phyloP scores from a whole-genome alignment of 805 yeast species.

The Saturnispora sekii region DNA sequence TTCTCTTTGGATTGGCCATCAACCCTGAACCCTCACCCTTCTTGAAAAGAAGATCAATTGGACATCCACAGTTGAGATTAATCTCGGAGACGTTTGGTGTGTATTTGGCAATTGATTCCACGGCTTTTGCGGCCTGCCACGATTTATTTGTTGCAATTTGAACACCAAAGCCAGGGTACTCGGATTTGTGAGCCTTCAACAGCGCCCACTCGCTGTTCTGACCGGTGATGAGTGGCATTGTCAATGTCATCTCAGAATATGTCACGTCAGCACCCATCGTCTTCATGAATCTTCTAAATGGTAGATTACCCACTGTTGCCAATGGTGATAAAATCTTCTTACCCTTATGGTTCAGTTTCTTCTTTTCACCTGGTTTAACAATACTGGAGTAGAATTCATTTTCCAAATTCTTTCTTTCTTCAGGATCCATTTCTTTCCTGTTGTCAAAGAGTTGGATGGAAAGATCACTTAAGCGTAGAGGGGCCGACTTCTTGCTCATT shows the following conservation, averaged over 20 bases:
- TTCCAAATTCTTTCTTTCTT: slow-evolving; percentile 26
- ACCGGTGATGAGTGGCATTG: slow-evolving; percentile 81
- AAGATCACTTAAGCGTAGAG: slow-evolving; percentile 46
- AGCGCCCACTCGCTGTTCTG: slow-evolving; percentile 95
- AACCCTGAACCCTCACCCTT: slow-evolving; percentile 95
- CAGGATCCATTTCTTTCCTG: slow-evolving; percentile 30
- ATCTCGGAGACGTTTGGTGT: slow-evolving; percentile 61
- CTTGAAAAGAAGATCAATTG: slow-evolving; percentile 86
- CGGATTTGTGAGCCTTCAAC: slow-evolving; percentile 77
- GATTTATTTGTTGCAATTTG: slow-evolving; percentile 88
- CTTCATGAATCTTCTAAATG: slow-evolving; percentile 88
- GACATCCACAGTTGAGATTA: slow-evolving; percentile 94
- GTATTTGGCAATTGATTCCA: slow-evolving; percentile 61
- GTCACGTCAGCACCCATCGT: slow-evolving; percentile 87
- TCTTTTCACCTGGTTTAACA: slow-evolving; percentile 74
- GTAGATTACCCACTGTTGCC: slow-evolving; percentile 96
- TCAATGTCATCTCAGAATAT: slow-evolving; percentile 90
- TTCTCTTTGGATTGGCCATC: slow-evolving; percentile 77
- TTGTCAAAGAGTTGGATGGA: slow-evolving; percentile 41
- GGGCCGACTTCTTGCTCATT: slow-evolving; percentile 54
- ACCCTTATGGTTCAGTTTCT: slow-evolving; percentile 49
- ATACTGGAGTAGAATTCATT: slow-evolving; percentile 67
- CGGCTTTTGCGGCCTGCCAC: slow-evolving; percentile 89
- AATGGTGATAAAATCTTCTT: slow-evolving; percentile 91
- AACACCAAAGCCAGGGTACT: slow-evolving; percentile 83